Evolutionary conservation across 305 asterid genomes (phyloP), one percentile per base, ranked within the genome.

Genomic region (Solanum hybrid): DNA sequence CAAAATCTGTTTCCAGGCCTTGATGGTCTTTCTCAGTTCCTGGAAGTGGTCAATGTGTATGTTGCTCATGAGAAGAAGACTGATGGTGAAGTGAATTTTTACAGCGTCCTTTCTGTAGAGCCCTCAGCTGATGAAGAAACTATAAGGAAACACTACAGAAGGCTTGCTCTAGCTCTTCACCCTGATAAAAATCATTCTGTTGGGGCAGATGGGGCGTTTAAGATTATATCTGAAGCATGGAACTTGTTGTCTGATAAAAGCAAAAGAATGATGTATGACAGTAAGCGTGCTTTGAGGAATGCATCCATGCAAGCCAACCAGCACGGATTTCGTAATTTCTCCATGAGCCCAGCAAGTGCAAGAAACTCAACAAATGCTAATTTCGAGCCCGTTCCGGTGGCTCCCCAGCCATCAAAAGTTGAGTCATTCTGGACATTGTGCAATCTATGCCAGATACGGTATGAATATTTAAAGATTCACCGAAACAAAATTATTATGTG

Each of bases 121-220:
- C 95, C 98, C 27, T 87, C 73, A 0, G 87, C 91, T 29, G 92
- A 93, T 45, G 93, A 91, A 42, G 94, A 94, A 11, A 78, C 90
- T 22, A 22, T 96, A 76, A 88, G 76, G 89, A 92, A 64, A 69
- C 90, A 91, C 78, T 95, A 93, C 86, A 92, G 88, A 89, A 92
- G 90, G 90, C 86, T 93, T 89, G 95, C 96, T 77, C 93, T 94
- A 85, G 89, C 92, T 56, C 93, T 96, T 37, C 96, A 96, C 91
- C 98, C 98, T 19, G 98, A 96, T 80, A 94, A 94, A 90, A 96
- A 95, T 92, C 93, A 91, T 90, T 91, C 92, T 17, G 92, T 87
- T 31, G 95, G 96, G 89, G 98, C 98, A 10, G 95, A 91, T 84
- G 98, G 94, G 26, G 98, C 98, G 6, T 95, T 95, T 89, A 90